These are phyloP conservation scores for Trypanosoma vivax DNA, from an alignment of 208 protist genomes.

Conservation along the genomic window DNA sequence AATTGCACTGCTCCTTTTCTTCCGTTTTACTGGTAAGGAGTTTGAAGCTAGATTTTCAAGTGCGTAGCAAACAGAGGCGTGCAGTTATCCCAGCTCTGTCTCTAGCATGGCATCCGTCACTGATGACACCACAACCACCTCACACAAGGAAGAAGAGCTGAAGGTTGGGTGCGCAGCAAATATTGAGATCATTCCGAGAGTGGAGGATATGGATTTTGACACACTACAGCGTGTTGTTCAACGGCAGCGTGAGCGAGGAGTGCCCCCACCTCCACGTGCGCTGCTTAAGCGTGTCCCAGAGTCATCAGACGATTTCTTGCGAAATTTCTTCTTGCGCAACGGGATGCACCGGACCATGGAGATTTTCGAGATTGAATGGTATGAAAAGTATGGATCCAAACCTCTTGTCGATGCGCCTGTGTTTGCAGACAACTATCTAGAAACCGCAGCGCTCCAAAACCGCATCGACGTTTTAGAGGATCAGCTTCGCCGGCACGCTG, in stretches of 20 bases:
- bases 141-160: neutral
- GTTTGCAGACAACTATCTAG: slow-evolving; percentile 82
- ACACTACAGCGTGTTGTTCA: slow-evolving; percentile 45
- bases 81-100: too few species aligned
- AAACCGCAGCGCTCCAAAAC: slow-evolving; percentile 75
- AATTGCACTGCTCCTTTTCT: too few species aligned
- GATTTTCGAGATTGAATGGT: slow-evolving; percentile 88
- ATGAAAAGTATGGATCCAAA: slow-evolving; percentile 46
- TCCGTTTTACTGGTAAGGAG: too few species aligned
- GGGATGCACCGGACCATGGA: slow-evolving; percentile 76
- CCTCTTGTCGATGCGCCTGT: slow-evolving; percentile 45
- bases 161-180: neutral
- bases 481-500: slow-evolving; percentile 72
- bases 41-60: too few species aligned
- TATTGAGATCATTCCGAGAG: slow-evolving; percentile 13
- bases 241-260: slow-evolving; percentile 34
- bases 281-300: slow-evolving; percentile 84
- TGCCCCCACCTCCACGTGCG: slow-evolving; percentile 68
- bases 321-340: slow-evolving; percentile 87
- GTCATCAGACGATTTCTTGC: slow-evolving; percentile 89
- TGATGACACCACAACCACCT: neutral
- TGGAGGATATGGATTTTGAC: slow-evolving; percentile 56
- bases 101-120: neutral
- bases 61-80: too few species aligned
- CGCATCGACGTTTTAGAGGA: slow-evolving; percentile 69